Percentiles rank a stretch among this genome's conserved stretches.
Evolutionary conservation across 306 rosid genomes (phyloP).

Genomic region (Lablab purpureus): DNA sequence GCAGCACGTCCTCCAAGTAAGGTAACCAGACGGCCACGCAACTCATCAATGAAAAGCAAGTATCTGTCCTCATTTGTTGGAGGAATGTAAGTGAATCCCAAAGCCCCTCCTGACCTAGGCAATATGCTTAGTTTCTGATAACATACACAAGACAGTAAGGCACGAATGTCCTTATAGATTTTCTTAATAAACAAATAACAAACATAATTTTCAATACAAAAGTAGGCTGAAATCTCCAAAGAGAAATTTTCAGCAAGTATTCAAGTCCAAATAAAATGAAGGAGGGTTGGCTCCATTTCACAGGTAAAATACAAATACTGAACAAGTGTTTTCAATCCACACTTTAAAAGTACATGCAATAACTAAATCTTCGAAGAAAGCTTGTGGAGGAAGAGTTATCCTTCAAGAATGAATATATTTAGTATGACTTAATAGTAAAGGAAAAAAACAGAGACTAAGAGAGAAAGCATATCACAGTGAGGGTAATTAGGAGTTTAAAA

Average conservation of each 20-base stretch:
- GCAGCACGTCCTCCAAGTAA: slow-evolving; percentile 99
- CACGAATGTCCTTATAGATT: slow-evolving; percentile 8
- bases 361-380: background rate
- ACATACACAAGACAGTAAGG: slow-evolving; percentile 39
- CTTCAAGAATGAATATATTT: background rate
- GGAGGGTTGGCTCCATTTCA: background rate
- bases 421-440: background rate
- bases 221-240: slow-evolving; percentile 5
- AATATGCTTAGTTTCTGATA: slow-evolving; percentile 94
- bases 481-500: background rate
- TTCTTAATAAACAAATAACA: slow-evolving; percentile 5
- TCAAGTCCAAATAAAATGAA: slow-evolving; percentile 11
- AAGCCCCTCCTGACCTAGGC: slow-evolving; percentile 97
- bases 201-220: slow-evolving; percentile 29
- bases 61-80: slow-evolving; percentile 95
- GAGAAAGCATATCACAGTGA: background rate
- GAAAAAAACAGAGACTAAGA: background rate
- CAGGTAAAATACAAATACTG: background rate
- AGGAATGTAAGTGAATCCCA: slow-evolving; percentile 94
- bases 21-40: slow-evolving; percentile 93
- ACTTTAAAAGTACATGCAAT: background rate
- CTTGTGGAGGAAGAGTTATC: background rate
- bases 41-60: slow-evolving; percentile 94
- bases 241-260: background rate
- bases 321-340: background rate